Percentiles rank a stretch among this genome's conserved stretches.
Conservation (phyloP, 345 rosid species). For the Bruguiera parviflora region DNA sequence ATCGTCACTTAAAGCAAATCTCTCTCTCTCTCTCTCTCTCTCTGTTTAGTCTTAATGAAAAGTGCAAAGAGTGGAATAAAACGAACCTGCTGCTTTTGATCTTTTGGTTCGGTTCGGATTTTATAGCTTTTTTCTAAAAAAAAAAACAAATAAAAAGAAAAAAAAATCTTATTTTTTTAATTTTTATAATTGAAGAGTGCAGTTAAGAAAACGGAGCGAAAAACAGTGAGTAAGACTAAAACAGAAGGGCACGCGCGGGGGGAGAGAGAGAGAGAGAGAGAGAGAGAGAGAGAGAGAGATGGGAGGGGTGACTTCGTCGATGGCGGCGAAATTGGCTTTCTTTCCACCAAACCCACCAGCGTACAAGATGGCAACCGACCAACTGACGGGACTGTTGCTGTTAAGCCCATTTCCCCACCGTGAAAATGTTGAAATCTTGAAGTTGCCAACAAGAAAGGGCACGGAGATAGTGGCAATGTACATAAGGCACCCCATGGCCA, state of each 20-base stretch:
- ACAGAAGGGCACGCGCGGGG: not conserved
- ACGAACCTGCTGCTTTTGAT: conserved; percentile 21
- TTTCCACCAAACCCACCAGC: conserved; percentile 94
- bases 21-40: conserved; percentile 12
- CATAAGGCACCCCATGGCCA: conserved; percentile 83
- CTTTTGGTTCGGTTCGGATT: conserved; percentile 5
- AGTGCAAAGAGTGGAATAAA: conserved; percentile 4
- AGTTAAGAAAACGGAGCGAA: conserved; percentile 13
- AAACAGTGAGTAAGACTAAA: not conserved
- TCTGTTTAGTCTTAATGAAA: conserved; percentile 25
- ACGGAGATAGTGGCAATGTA: conserved; percentile 76
- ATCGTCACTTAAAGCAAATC: conserved; percentile 7
- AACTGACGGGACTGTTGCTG: conserved; percentile 56
- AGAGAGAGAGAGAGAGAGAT: conserved; percentile 30
- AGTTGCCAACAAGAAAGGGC: conserved; percentile 71
- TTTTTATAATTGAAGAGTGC: not conserved
- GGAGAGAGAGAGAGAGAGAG: conserved; percentile 3
- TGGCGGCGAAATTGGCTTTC: conserved; percentile 96
- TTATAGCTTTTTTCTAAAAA: not conserved
- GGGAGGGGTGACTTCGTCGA: conserved; percentile 97
- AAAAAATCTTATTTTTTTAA: no score
- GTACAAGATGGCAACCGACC: conserved; percentile 60
- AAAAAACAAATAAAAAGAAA: no score
- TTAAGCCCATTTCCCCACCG: conserved; percentile 78
- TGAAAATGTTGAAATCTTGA: conserved; percentile 77